A percentile compares a stretch with the other conserved stretches of the same genome.
Evolutionary conservation across 306 rosid species (phyloP).

Genomic region (Crataegus laevigata): DNA sequence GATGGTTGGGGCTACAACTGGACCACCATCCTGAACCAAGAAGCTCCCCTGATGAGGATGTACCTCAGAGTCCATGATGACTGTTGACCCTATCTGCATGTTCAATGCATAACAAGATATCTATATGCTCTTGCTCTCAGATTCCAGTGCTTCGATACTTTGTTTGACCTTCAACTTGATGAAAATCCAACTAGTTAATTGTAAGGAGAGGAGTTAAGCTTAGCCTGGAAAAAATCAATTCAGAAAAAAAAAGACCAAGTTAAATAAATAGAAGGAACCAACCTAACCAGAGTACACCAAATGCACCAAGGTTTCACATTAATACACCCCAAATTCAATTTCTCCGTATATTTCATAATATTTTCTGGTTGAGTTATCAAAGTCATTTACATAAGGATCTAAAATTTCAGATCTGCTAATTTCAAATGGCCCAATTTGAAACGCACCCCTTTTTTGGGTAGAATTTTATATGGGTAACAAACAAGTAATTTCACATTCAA

Average conservation of each 20-base stretch:
- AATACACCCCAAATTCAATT: neutral
- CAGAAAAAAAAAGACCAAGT: neutral
- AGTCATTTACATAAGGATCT: neutral
- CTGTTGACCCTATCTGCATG: constrained; percentile 50
- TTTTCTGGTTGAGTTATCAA: neutral
- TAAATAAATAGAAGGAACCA: neutral
- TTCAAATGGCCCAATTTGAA: neutral
- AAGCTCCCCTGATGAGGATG: constrained; percentile 33
- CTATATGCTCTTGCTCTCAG: constrained; percentile 18
- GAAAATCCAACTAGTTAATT: neutral
- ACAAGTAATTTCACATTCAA: neutral
- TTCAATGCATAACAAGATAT: constrained; percentile 10
- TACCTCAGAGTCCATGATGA: constrained; percentile 31
- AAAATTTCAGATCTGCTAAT: neutral
- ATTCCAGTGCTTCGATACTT: neutral
- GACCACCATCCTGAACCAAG: constrained; percentile 49
- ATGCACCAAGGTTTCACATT: neutral
- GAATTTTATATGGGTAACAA: neutral
- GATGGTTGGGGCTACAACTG: constrained; percentile 33
- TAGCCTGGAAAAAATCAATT: neutral
- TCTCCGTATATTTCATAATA: neutral
- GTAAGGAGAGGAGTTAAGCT: constrained; percentile 2
- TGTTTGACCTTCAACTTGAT: neutral
- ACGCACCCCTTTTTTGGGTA: neutral
- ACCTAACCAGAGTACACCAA: neutral